Evolutionary conservation across 257 asterid genomes (phyloP), one percentile per base, ranked within the genome.

Genomic region (Forsythia viridissima): DNA sequence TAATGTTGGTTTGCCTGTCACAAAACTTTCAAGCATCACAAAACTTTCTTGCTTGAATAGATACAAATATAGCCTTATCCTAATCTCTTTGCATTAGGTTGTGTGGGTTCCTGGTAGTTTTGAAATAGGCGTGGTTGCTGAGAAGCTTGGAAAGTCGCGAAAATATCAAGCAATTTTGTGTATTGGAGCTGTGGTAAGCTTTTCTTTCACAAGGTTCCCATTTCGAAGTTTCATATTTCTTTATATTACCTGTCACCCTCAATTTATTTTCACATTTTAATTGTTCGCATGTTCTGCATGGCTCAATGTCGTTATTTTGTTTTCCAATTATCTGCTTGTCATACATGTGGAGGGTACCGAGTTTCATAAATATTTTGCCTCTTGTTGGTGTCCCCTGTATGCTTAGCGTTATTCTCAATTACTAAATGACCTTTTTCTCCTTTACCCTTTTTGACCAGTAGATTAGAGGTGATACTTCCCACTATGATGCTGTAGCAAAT

Each of bases 51-150:
- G 63, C 69, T 80, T 55, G 79, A 74, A 74, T 8, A 11, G 5
- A 57, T 70, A 63, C 6, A 57, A 0, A 20, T 16, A 42, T 70
- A 24, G 5, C 61, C 38, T 70, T 57, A 3, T 72, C 38, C 30
- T 78, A 20, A 20, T 81, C 55, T 55, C 81, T 70, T 24, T 71
- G 71, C 73, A 38, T 59, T 80, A 93, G 97, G 99, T 95, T 81
- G 93, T 92, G 3, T 93, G 98, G 98, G 99, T 95, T 80, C 98
- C 99, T 52, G 98, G 99, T 77, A 81, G 94, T 86, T 95, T 91
- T 83, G 98, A 95, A 84, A 91, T 95, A 42, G 94, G 97, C 46
- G 63, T 95, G 34, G 92, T 86, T 55, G 97, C 97, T 12, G 92
- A 90, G 88, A 91, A 87, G 81, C 97, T 95, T 74, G 99, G 97